Evolutionary conservation across 768 basidiomycete species (phyloP).

Genomic region (Panaeolus cyanescens): DNA sequence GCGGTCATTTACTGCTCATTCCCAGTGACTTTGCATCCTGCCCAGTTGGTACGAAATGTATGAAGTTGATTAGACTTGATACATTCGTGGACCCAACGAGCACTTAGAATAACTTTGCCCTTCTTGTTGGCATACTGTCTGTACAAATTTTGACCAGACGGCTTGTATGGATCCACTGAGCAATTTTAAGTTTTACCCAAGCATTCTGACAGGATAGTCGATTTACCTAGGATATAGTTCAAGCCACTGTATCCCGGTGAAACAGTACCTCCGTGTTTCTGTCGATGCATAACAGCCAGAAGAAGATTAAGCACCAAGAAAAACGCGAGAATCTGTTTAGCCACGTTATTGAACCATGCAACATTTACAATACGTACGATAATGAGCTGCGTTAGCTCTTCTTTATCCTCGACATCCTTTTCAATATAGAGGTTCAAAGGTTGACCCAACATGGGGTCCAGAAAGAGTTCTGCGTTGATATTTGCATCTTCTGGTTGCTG

Average conservation of each 20-base stretch:
- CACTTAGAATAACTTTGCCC: constrained; percentile 73
- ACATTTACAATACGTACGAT: constrained; percentile 46
- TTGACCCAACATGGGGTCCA: constrained; percentile 82
- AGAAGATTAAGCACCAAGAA: background rate
- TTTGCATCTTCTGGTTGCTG: constrained; percentile 33
- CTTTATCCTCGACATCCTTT: constrained; percentile 76
- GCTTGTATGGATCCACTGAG: constrained; percentile 76
- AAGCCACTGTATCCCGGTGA: constrained; percentile 71
- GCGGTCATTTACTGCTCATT: constrained; percentile 59
- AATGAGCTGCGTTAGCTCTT: constrained; percentile 62
- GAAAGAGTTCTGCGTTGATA: constrained; percentile 57
- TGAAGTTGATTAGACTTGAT: constrained; percentile 68
- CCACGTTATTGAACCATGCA: background rate
- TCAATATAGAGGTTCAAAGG: constrained; percentile 78
- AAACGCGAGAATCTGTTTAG: background rate
- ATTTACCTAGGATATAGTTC: constrained; percentile 69
- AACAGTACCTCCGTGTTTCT: constrained; percentile 80
- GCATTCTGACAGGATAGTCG: background rate
- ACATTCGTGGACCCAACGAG: constrained; percentile 79
- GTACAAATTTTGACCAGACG: constrained; percentile 80
- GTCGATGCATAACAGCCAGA: background rate
- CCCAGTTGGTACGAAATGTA: constrained; percentile 77
- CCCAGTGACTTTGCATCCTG: constrained; percentile 79
- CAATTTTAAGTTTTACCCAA: constrained; percentile 4
- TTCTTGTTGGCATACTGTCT: constrained; percentile 81